These are phyloP conservation scores for Penicillium steckii DNA, from an alignment of 495 filamentous ascomycete species.

Conservation along the genomic window DNA sequence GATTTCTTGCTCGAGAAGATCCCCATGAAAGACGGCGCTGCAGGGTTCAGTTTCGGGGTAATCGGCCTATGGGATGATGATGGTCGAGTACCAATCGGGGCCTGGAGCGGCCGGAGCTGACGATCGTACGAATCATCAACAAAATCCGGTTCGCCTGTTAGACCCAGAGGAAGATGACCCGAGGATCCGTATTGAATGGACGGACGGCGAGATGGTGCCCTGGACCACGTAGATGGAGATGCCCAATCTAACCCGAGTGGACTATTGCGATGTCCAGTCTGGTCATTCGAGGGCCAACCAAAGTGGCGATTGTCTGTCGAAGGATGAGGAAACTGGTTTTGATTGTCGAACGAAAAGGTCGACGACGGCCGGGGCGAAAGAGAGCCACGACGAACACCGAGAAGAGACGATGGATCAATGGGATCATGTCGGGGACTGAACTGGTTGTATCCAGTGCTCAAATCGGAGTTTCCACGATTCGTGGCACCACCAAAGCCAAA, in stretches of 20 bases:
- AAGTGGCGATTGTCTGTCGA: conserved; percentile 75
- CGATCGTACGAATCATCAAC: conserved; percentile 43
- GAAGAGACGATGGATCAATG: conserved; percentile 52
- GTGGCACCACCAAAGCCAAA: conserved; percentile 42
- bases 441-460: conserved; percentile 55
- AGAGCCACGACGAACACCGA: conserved; percentile 56
- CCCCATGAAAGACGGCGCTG: conserved; percentile 58
- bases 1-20: conserved; percentile 46
- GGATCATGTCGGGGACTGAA: conserved; percentile 61
- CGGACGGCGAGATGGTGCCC: conserved; percentile 53
- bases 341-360: conserved; percentile 71
- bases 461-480: conserved; percentile 43
- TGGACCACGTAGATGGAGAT: conserved; percentile 53
- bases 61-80: conserved; percentile 53
- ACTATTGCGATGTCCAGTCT: conserved; percentile 48
- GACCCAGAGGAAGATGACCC: conserved; percentile 50
- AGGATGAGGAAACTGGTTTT: conserved; percentile 65
- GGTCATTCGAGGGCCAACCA: conserved; percentile 59
- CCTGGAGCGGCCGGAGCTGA: conserved; percentile 47
- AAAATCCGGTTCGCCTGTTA: conserved; percentile 48
- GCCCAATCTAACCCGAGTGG: conserved; percentile 60
- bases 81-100: conserved; percentile 55
- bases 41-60: conserved; percentile 60
- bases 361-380: conserved; percentile 75
- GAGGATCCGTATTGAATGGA: conserved; percentile 57